These are phyloP conservation scores for Pestalotiopsis sp. DNA, from an alignment of 2,329 filamentous ascomycete species.

Conservation along the genomic window DNA sequence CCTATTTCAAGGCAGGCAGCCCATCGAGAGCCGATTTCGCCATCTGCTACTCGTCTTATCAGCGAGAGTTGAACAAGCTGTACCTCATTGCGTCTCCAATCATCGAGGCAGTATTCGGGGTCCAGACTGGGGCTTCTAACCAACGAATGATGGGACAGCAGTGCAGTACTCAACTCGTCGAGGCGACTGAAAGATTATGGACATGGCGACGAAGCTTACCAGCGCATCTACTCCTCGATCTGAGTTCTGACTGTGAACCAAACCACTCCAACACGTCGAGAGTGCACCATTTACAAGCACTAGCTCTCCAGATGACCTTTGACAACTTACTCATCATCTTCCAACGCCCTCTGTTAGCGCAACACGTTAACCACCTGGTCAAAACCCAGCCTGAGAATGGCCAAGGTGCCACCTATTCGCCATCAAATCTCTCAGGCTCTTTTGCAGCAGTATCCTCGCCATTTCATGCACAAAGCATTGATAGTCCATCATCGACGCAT, in stretches of 20 bases:
- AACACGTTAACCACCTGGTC: neutral
- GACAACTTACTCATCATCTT: neutral
- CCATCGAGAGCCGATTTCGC: no score
- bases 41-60: neutral
- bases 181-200: neutral
- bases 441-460: neutral
- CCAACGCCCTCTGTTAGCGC: neutral
- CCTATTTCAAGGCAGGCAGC: neutral
- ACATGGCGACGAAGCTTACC: neutral
- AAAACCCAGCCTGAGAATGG: neutral
- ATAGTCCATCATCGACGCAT: no score
- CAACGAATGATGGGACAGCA: neutral
- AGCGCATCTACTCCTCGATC: neutral
- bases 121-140: neutral
- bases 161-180: neutral
- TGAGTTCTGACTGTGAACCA: neutral
- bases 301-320: neutral
- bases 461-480: neutral
- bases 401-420: neutral
- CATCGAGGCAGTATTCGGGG: neutral
- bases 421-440: neutral
- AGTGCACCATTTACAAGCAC: neutral
- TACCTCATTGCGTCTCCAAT: neutral
- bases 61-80: neutral
- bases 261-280: neutral